Base-by-base conservation (phyloP, 2,329 filamentous ascomycete genomes). In the Lojkania enalia region DNA sequence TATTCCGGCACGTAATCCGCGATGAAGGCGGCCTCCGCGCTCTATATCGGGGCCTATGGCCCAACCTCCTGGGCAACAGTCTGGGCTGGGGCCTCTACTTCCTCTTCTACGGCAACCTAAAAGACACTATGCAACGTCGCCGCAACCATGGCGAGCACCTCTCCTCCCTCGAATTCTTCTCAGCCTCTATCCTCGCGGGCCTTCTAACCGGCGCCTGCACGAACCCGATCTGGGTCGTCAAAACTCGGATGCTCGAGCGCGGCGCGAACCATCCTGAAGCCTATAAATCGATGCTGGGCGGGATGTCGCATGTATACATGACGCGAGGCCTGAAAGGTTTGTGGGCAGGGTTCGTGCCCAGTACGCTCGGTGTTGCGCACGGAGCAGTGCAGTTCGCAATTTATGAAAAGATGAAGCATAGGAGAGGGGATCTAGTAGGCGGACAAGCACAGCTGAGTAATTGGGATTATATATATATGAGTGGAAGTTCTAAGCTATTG, bases 141-240 rank as follows among this genome's bases (percentile, higher is more conserved):
- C 70, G 72, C 44, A 66, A 69, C 5, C 51, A 64, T 27, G 67
- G 66, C 13, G 60, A 69, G 42, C 61, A 71, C 23, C 74, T 89
- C 23, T 72, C 77, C 2, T 80, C 83, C 4, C 76, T 76, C 19
- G 90, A 96, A 70, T 96, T 91, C 74, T 92, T 96, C 66, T 61
- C 86, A 35, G 83, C 90, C 3, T 91, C 88, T 23, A 87, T 80
- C 2, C 67, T 74, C 27, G 79, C 81, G 58, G 91, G 92, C 20
- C 76, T 86, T 14, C 70, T 88, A 30, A 95, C 90, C 1, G 87
- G 91, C 32, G 73, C 88, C 20, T 78, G 92, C 54, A 97, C 94
- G 20, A 97, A 97, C 67, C 94, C 94, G 2, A 85, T 99, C 59
- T 99, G 94, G 94, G 94, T 99, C 2, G 84, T 99, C 68, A 97